phyloP scores from a whole-genome alignment of 2,329 filamentous ascomycete species.

The Fonsecaea erecta region DNA sequence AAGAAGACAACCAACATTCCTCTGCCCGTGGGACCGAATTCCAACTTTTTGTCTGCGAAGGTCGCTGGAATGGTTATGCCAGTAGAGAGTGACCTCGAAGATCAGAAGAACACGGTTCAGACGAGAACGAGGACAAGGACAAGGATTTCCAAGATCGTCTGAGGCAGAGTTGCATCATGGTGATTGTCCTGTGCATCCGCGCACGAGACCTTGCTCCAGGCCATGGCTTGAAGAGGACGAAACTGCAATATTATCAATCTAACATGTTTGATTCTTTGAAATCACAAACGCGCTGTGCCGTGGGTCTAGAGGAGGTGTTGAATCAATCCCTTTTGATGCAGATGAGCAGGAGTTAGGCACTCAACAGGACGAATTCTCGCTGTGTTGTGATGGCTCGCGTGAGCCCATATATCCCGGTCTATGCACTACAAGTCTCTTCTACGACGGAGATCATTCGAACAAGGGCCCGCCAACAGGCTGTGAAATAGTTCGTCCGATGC shows the following conservation, averaged over 20 bases:
- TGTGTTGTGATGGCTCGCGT: neutral
- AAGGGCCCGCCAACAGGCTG: neutral
- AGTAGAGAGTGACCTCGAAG: neutral
- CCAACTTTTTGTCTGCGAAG: neutral
- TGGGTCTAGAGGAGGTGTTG: too few relatives aligned
- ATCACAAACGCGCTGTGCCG: neutral
- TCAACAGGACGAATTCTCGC: neutral
- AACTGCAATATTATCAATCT: neutral
- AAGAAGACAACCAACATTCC: slow-evolving; percentile 27
- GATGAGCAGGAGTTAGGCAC: neutral
- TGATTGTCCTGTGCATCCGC: neutral
- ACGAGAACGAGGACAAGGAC: slow-evolving; percentile 16
- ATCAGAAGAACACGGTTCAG: slow-evolving; percentile 10
- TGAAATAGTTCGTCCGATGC: neutral
- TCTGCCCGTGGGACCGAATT: slow-evolving; percentile 15
- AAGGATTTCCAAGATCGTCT: slow-evolving; percentile 6
- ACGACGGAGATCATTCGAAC: too few relatives aligned
- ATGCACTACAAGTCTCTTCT: too few relatives aligned
- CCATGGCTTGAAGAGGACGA: neutral
- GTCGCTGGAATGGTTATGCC: neutral
- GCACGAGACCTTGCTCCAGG: neutral
- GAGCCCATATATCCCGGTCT: too few relatives aligned
- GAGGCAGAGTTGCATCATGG: neutral
- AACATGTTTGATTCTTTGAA: neutral
- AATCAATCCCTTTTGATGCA: neutral